Evolutionary conservation across 495 filamentous ascomycete species (phyloP).

Genomic region (Daldinia vernicosa): DNA sequence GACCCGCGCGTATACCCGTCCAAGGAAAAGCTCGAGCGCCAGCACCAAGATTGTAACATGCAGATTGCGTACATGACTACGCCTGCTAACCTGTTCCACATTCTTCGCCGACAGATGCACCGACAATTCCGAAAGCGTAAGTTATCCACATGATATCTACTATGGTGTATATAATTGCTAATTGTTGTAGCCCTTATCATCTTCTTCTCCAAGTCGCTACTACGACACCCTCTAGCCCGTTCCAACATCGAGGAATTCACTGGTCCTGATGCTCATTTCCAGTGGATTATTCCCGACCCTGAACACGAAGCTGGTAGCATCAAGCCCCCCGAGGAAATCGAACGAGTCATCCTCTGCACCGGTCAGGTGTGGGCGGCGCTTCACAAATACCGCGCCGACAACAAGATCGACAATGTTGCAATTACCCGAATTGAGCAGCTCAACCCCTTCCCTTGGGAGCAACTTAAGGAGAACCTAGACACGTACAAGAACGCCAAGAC

Average conservation of each 20-base stretch:
- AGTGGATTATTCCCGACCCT: conserved; percentile 91
- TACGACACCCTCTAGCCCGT: conserved; percentile 90
- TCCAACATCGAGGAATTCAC: conserved; percentile 89
- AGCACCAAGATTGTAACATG: conserved; percentile 99
- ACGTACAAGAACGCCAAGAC: conserved; percentile 95
- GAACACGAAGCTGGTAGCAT: conserved; percentile 77
- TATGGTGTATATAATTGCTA: conserved; percentile 43
- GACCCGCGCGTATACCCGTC: conserved; percentile 92
- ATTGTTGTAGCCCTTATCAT: conserved; percentile 78
- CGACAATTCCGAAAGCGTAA: conserved; percentile 98
- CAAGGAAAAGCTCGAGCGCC: conserved; percentile 87
- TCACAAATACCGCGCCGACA: conserved; percentile 85
- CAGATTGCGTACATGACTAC: conserved; percentile 95
- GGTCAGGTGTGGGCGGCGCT: conserved; percentile 94
- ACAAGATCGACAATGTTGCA: conserved; percentile 85
- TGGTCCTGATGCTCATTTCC: conserved; percentile 84
- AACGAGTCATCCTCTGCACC: conserved; percentile 91
- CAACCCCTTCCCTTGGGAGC: conserved; percentile 98
- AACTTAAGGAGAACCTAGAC: conserved; percentile 94
- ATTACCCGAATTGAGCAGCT: conserved; percentile 97
- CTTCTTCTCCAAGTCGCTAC: conserved; percentile 96
- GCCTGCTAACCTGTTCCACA: conserved; percentile 94
- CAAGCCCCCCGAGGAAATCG: conserved; percentile 84
- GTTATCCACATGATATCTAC: conserved; percentile 47
- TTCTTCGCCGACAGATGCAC: conserved; percentile 96